phyloP scores from a whole-genome alignment of 495 filamentous ascomycete genomes.

The Hypomontagnella monticulosa region DNA sequence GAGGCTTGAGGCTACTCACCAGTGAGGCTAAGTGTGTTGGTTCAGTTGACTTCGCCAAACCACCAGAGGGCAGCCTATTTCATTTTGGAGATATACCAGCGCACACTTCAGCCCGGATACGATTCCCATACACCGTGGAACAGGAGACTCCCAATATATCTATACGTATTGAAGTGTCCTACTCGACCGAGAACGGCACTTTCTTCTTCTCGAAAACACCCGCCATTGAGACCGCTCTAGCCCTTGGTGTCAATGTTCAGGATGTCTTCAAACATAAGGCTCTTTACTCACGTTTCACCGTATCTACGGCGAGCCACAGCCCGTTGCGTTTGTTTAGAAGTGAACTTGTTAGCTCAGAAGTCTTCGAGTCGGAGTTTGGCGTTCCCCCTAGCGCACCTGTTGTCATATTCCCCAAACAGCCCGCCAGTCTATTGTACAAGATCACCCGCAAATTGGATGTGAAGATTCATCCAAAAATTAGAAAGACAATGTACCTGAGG shows the following conservation, averaged over 20 bases:
- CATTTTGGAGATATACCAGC: conserved; percentile 64
- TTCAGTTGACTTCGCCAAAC: conserved; percentile 63
- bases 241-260: conserved; percentile 94
- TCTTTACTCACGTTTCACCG: conserved; percentile 88
- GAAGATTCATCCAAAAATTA: conserved; percentile 46
- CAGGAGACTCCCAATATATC: conserved; percentile 75
- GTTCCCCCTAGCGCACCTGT: conserved; percentile 63
- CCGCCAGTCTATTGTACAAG: conserved; percentile 84
- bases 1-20: conserved; percentile 84
- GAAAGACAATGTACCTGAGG: conserved; percentile 70
- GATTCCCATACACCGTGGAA: conserved; percentile 88
- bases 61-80: conserved; percentile 72
- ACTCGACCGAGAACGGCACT: conserved; percentile 75
- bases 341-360: conserved; percentile 72
- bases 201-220: conserved; percentile 75
- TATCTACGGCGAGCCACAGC: conserved; percentile 77
- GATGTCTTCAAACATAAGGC: conserved; percentile 88
- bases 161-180: conserved; percentile 79
- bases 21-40: conserved; percentile 70
- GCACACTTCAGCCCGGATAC: conserved; percentile 62
- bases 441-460: conserved; percentile 62
- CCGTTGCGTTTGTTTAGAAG: conserved; percentile 79
- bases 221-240: conserved; percentile 73
- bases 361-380: conserved; percentile 72
- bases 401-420: conserved; percentile 80